Evolutionary conservation across 768 basidiomycete species (phyloP).

Genomic region (Boletus subcaerulescens): DNA sequence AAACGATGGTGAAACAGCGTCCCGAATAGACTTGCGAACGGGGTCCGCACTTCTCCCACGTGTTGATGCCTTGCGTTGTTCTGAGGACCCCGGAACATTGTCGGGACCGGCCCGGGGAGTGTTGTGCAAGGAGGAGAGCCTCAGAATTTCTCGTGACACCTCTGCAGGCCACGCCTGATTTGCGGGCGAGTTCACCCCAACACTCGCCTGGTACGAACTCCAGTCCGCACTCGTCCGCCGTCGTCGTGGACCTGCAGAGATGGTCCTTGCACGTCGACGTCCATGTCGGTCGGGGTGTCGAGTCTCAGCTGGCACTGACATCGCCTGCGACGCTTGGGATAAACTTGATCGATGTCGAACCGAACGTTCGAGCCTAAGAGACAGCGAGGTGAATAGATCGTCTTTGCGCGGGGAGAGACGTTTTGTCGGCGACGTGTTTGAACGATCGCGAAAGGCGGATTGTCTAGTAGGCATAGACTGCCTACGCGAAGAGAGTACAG

Average conservation of each 20-base stretch:
- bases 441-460: constrained; percentile 19
- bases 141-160: constrained; percentile 54
- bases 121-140: constrained; percentile 43
- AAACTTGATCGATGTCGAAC: constrained; percentile 29
- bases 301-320: background rate
- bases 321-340: constrained; percentile 24
- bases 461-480: constrained; percentile 10
- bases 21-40: constrained; percentile 15
- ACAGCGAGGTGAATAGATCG: constrained; percentile 22
- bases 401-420: constrained; percentile 14
- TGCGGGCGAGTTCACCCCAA: constrained; percentile 24
- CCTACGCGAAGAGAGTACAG: constrained; percentile 19
- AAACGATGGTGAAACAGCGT: constrained; percentile 23
- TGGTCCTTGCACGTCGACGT: constrained; percentile 24
- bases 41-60: constrained; percentile 21
- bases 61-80: constrained; percentile 10
- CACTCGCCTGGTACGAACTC: constrained; percentile 47
- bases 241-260: constrained; percentile 35
- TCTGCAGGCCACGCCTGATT: constrained; percentile 55
- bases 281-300: background rate
- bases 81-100: constrained; percentile 24
- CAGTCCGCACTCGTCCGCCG: constrained; percentile 59
- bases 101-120: constrained; percentile 6
- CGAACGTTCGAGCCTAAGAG: constrained; percentile 25
- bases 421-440: constrained; percentile 21